These are phyloP conservation scores for Iberis pinnata DNA, from an alignment of 345 rosid species.

Conservation along the genomic window DNA sequence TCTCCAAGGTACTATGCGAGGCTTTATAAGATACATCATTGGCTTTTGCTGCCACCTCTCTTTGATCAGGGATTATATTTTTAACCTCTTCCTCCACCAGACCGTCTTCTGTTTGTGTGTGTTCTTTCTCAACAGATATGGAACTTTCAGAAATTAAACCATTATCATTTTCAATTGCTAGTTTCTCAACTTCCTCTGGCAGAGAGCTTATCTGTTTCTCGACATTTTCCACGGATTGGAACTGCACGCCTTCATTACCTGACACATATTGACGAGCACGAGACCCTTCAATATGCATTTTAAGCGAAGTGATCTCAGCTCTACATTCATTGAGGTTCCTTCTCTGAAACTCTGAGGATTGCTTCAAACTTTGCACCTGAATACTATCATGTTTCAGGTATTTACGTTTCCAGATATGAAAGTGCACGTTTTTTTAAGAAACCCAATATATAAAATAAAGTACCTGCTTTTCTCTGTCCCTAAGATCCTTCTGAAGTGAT, in stretches of 20 bases:
- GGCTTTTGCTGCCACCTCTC: conserved; percentile 27
- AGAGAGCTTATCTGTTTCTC: conserved; percentile 51
- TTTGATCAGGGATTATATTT: conserved; percentile 38
- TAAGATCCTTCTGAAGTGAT: conserved; percentile 69
- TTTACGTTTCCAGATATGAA: conserved; percentile 23
- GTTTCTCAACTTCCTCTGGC: conserved; percentile 53
- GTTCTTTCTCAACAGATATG: conserved; percentile 34
- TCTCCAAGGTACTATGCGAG: conserved; percentile 25
- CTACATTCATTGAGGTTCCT: conserved; percentile 79
- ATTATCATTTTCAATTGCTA: conserved; percentile 31
- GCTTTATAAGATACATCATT: conserved; percentile 17
- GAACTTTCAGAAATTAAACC: conserved; percentile 33
- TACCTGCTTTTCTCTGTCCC: conserved; percentile 85
- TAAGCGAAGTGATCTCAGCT: conserved; percentile 85
- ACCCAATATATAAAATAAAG: conserved; percentile 18
- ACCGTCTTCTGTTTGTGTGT: conserved; percentile 43
- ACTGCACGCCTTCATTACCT: conserved; percentile 43
- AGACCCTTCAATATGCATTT: conserved; percentile 86
- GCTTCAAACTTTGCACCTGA: conserved; percentile 74
- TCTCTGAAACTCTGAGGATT: conserved; percentile 60
- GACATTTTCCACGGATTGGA: conserved; percentile 46
- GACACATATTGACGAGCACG: conserved; percentile 42
- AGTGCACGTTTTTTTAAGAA: conserved; percentile 8
- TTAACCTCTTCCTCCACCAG: conserved; percentile 65
- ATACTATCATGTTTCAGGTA: conserved; percentile 22